Percentiles rank a stretch among this genome's conserved stretches.
Evolutionary conservation across 2,329 filamentous ascomycete genomes (phyloP).

Genomic region (Phymatotrichopsis omnivora): DNA sequence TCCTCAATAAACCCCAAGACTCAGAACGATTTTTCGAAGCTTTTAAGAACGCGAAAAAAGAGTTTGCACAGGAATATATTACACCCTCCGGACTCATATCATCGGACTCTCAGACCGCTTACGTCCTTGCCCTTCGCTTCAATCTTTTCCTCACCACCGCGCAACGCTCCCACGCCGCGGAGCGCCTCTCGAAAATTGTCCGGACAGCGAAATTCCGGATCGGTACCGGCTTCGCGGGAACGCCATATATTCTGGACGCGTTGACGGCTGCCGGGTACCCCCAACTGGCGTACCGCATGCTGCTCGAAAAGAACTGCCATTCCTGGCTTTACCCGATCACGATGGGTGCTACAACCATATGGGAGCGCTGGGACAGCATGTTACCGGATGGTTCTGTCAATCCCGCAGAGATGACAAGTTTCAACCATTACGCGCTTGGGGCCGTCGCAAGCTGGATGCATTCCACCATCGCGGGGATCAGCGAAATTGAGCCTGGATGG

Average conservation of each 20-base stretch:
- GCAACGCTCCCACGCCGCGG: slow-evolving; percentile 28
- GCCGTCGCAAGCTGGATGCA: slow-evolving; percentile 43
- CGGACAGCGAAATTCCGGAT: slow-evolving; percentile 34
- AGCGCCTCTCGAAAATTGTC: slow-evolving; percentile 34
- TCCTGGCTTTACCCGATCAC: slow-evolving; percentile 44
- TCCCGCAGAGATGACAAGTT: slow-evolving; percentile 42
- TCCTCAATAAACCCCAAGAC: slow-evolving; percentile 33
- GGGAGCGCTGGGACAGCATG: slow-evolving; percentile 45
- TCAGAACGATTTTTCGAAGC: slow-evolving; percentile 2
- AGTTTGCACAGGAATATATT: background rate
- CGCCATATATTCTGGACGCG: slow-evolving; percentile 36
- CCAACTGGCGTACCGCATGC: slow-evolving; percentile 40
- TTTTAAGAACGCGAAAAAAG: background rate
- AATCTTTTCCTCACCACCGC: slow-evolving; percentile 32
- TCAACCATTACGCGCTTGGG: slow-evolving; percentile 45
- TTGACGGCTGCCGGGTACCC: slow-evolving; percentile 30
- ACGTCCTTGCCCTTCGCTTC: slow-evolving; percentile 37
- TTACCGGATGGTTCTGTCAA: slow-evolving; percentile 40
- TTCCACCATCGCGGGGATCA: slow-evolving; percentile 38
- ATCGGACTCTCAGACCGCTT: slow-evolving; percentile 38
- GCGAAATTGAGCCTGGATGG: slow-evolving; percentile 38
- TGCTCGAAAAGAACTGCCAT: slow-evolving; percentile 40
- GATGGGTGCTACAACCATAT: slow-evolving; percentile 42
- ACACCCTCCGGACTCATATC: slow-evolving; percentile 31
- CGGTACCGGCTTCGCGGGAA: slow-evolving; percentile 41